Percentiles rank a stretch among this genome's conserved stretches.
Conservation (phyloP, 2,329 filamentous ascomycete genomes). For the Epichloe typhina region DNA sequence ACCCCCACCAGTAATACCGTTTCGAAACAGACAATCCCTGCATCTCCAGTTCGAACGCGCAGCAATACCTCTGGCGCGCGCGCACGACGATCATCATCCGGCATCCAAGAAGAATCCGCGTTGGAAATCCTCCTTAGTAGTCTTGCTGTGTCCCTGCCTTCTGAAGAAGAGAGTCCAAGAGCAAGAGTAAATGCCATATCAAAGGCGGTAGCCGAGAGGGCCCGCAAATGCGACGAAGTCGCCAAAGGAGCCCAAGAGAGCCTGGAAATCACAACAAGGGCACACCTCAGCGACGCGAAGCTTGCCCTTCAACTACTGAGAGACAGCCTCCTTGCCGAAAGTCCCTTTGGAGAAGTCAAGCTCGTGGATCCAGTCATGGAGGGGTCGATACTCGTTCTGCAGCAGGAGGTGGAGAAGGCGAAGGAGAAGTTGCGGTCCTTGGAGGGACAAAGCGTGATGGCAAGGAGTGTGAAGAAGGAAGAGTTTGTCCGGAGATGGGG, state of each 20-base stretch:
- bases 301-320: constrained; percentile 34
- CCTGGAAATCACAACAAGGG: constrained; percentile 30
- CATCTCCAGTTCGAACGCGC: constrained; percentile 22
- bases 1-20: constrained; percentile 10
- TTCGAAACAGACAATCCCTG: constrained; percentile 12
- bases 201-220: constrained; percentile 26
- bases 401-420: constrained; percentile 30
- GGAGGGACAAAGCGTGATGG: constrained; percentile 22
- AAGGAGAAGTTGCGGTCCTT: constrained; percentile 24
- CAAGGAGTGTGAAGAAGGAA: constrained; percentile 33
- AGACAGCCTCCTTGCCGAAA: constrained; percentile 41
- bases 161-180: constrained; percentile 13
- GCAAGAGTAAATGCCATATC: constrained; percentile 19
- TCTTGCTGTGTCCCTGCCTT: constrained; percentile 30
- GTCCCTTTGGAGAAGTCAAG: constrained; percentile 31
- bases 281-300: constrained; percentile 33
- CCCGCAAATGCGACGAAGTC: constrained; percentile 30
- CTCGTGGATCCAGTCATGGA: constrained; percentile 42
- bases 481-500: constrained; percentile 29
- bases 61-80: constrained; percentile 13
- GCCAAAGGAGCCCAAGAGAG: constrained; percentile 32
- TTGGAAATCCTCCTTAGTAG: constrained; percentile 35
- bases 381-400: constrained; percentile 32
- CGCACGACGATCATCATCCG: constrained; percentile 23
- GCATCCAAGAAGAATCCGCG: constrained; percentile 24